Conservation (phyloP, 164 flowering plant genomes). For the Berberis thunbergii region DNA sequence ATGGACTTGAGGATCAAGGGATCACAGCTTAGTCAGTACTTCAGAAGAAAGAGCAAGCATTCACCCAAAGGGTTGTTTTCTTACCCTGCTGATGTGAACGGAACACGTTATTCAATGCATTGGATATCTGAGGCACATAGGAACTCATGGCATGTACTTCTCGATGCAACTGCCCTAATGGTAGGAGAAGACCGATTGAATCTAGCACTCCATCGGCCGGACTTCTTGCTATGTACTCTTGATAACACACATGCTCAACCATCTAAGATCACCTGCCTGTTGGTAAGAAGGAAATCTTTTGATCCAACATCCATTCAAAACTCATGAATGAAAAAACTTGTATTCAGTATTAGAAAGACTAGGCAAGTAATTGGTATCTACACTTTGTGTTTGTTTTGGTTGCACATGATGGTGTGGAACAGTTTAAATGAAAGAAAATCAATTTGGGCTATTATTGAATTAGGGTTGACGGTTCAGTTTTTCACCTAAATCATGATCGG, state of each 20-base stretch:
- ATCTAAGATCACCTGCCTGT: conserved; percentile 54
- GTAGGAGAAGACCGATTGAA: conserved; percentile 46
- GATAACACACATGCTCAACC: conserved; percentile 53
- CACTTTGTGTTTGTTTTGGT: background rate
- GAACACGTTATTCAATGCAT: conserved; percentile 59
- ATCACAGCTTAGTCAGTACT: conserved; percentile 50
- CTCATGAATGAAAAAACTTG: conserved; percentile 1
- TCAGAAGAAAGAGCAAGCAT: conserved; percentile 59
- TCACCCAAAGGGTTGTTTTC: conserved; percentile 63
- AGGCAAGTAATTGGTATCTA: background rate
- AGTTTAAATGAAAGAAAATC: too few species aligned
- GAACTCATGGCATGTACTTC: conserved; percentile 13
- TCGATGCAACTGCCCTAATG: conserved; percentile 48
- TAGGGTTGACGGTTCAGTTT: too few species aligned
- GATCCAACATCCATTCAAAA: conserved; percentile 21
- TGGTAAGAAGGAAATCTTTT: conserved; percentile 61
- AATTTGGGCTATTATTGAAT: too few species aligned
- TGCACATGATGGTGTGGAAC: background rate
- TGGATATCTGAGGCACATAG: conserved; percentile 52
- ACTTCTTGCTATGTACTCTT: conserved; percentile 58
- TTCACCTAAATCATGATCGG: too few species aligned
- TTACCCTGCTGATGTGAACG: conserved; percentile 54
- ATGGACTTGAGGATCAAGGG: conserved; percentile 13
- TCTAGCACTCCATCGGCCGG: conserved; percentile 63
- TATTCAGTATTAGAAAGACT: background rate